Evolutionary conservation across 2,329 filamentous ascomycete species (phyloP), one percentile per base, ranked within the genome.

Genomic region (Aureobasidium sp.): DNA sequence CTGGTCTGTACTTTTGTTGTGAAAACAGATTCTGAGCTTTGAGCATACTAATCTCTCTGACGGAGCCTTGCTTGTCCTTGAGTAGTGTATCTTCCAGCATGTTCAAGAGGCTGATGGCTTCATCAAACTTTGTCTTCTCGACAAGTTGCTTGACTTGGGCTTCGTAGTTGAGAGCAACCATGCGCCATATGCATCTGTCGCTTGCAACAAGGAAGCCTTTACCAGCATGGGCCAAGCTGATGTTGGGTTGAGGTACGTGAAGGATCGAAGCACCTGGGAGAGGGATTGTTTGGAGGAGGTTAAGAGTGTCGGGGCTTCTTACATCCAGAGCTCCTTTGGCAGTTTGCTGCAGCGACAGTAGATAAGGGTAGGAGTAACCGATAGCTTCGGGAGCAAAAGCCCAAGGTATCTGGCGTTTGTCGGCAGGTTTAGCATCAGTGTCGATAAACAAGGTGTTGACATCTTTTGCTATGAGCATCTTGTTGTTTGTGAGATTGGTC

Each of bases 291-390:
- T 99, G 94, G 19, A 99, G 79, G 17, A 97, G 77, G n/a, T 87
- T 94, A 49, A 97, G 77, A 0, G 93, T 97, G 62, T 94, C 88
- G 0, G 94, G 93, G 70, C 97, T 99, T 44, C 94, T 84, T 40
- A 99, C 88, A 74, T 99, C 94, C 12, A 99, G 78, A 0, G 84
- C 85, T 2, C 93, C 91, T 11, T 53, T 56, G 73, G 94, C 96
- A 1, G 89, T 82, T 8, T 91, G 81, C 70, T 96, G 91, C 15
- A 99, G 78, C 11, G 91, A 90, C 53, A 99, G 79, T 61, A 99
- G 86, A 71, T 97, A 99, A 0, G 94, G 94, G 72, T 99, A 99
- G 24, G 92, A 97, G 73, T 97, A 99, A 24, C 93, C 94, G 63
- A 99, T 87, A 61, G 88, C 88, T 69, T 97, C 92, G 1, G 94